A percentile compares a stretch with the other conserved stretches of the same genome.
phyloP scores from a whole-genome alignment of 345 rosid species.

The Aegle marmelos region DNA sequence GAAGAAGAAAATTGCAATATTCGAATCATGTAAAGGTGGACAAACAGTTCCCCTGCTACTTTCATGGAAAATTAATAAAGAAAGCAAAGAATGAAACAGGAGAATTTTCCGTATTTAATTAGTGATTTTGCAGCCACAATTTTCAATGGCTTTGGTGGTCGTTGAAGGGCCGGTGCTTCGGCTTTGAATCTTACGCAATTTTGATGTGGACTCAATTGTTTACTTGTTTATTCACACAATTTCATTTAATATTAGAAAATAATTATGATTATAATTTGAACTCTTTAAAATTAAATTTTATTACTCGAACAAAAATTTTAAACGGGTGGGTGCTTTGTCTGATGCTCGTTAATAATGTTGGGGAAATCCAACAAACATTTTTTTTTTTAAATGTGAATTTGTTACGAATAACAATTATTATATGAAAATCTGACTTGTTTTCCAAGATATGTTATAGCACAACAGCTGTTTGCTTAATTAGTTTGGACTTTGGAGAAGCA shows the following conservation, averaged over 20 bases:
- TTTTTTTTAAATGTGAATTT: background rate
- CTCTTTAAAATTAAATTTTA: no score
- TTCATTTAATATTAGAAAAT: background rate
- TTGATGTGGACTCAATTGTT: background rate
- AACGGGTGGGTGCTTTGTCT: background rate
- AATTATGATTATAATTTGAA: no score
- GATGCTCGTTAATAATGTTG: background rate
- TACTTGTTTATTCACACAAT: background rate
- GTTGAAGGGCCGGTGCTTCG: background rate
- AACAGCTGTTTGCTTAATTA: slow-evolving; percentile 6
- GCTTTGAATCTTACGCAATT: background rate
- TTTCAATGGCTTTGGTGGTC: background rate
- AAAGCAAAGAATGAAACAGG: background rate
- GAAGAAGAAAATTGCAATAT: no score
- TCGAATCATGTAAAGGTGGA: background rate
- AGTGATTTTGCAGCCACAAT: background rate
- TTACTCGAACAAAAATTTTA: background rate
- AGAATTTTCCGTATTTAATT: background rate
- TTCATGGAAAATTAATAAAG: background rate
- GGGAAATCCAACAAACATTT: background rate
- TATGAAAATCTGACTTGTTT: slow-evolving; percentile 3
- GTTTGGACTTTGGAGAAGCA: background rate
- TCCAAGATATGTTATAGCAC: background rate
- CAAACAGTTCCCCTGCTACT: background rate
- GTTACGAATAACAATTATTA: background rate